Conservation (phyloP, 345 rosid genomes). For the Aethionema arabicum region DNA sequence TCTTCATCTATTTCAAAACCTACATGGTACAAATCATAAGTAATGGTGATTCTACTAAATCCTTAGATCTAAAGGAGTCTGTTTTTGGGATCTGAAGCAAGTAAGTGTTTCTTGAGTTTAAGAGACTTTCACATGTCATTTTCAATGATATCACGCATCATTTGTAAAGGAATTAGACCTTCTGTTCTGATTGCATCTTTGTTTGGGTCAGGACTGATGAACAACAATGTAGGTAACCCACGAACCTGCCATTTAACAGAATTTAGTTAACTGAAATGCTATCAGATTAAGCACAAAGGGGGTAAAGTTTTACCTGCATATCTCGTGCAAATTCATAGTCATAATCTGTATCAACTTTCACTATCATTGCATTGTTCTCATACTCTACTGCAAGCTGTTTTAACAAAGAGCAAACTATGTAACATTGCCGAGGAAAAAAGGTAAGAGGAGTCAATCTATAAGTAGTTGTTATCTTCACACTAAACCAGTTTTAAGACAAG, state of each 20-base stretch:
- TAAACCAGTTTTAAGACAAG: background rate
- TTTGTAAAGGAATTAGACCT: conserved; percentile 81
- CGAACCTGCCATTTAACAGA: conserved; percentile 56
- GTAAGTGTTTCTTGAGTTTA: conserved; percentile 10
- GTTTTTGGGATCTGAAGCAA: background rate
- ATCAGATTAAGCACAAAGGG: background rate
- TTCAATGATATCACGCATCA: conserved; percentile 89
- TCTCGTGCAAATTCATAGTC: conserved; percentile 88
- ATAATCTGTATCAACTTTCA: conserved; percentile 89
- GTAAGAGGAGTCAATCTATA: background rate
- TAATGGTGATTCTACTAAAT: conserved; percentile 15
- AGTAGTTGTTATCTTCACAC: background rate
- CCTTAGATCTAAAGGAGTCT: background rate
- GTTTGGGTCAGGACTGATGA: conserved; percentile 82
- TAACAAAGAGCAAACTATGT: background rate
- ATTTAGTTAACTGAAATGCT: background rate
- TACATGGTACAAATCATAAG: conserved; percentile 17
- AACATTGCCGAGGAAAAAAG: background rate
- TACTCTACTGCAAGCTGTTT: conserved; percentile 86
- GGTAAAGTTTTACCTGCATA: conserved; percentile 63
- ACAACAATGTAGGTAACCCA: conserved; percentile 81
- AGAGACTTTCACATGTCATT: conserved; percentile 63
- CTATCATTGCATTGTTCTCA: conserved; percentile 72
- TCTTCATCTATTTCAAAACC: conserved; percentile 17
- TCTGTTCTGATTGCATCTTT: conserved; percentile 91